phyloP scores from a whole-genome alignment of 2,329 filamentous ascomycete species.

The Pseudogymnoascus sp. region DNA sequence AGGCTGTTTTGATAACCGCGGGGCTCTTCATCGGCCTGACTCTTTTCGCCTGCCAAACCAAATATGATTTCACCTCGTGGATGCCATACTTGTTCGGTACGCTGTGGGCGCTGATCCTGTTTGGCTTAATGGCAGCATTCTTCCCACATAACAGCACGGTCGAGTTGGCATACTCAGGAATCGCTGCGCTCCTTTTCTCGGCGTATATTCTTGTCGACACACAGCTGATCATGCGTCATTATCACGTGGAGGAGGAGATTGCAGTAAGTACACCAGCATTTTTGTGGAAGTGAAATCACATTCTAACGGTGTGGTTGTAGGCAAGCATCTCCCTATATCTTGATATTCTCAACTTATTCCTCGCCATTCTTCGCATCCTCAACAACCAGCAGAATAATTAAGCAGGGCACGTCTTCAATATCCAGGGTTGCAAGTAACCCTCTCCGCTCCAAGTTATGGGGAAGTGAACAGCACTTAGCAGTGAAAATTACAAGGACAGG shows the following conservation, averaged over 20 bases:
- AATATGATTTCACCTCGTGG: conserved; percentile 98
- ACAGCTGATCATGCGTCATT: conserved; percentile 88
- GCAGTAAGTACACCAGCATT: conserved; percentile 35
- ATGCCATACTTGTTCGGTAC: conserved; percentile 88
- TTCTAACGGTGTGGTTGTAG: not conserved
- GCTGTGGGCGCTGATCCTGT: conserved; percentile 83
- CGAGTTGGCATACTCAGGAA: conserved; percentile 77
- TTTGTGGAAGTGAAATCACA: not conserved
- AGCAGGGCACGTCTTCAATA: not conserved
- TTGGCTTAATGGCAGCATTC: conserved; percentile 88
- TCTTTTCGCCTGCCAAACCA: conserved; percentile 90
- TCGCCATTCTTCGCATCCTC: conserved; percentile 88
- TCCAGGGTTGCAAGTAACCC: not conserved
- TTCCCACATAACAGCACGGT: conserved; percentile 73
- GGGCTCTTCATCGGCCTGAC: conserved; percentile 74
- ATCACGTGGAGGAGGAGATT: conserved; percentile 97
- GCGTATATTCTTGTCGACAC: conserved; percentile 95
- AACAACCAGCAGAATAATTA: conserved; percentile 96
- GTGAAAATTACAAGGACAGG: not conserved
- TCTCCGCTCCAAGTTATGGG: not conserved
- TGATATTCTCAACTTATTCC: conserved; percentile 94
- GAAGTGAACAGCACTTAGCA: not conserved
- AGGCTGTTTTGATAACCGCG: conserved; percentile 81
- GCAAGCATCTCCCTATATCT: conserved; percentile 92
- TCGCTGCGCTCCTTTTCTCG: conserved; percentile 81